Evolutionary conservation across 106 monocot genomes (phyloP), one percentile per base, ranked within the genome.

Genomic region (Dendrobium chrysotoxum): DNA sequence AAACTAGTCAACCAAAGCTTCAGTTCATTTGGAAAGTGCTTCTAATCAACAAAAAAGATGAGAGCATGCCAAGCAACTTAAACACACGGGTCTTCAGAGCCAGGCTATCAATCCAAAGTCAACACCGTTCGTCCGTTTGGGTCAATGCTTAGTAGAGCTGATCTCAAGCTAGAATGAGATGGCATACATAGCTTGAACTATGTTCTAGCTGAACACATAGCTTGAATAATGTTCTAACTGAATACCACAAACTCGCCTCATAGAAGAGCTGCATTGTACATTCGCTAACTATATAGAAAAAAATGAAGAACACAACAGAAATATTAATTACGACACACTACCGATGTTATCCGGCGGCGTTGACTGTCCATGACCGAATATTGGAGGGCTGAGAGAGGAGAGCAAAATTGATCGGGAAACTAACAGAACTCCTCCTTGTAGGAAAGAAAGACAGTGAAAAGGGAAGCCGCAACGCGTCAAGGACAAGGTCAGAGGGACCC

Each of bases 321-420:
- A 35, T 4, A 70, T 70, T 35, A 15, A 35, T 38, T 4, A 12
- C 28, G 35, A 70, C 28, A 15, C 31, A 10, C 28, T 70, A 70
- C 70, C 70, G 70, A 70, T 31, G 70, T 15, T 70, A 31, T 70
- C 30, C 70, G 11, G 35, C 70, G 70, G 35, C 70, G 70, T 31
- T 70, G 70, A 16, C 31, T 23, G 35, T 70, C 70, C 70, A 70
- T 70, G 28, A 11, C 28, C 28, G 25, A 70, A 31, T 35, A 35
- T 28, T 20, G 8, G 64, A 53, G 20, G 20, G 70, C 23, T 1
- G 35, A 8, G 10, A 9, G 68, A 4, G 70, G 35, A 70, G 4
- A 35, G 38, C 28, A 23, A 65, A 26, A 70, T 28, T 16, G 70
- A 70, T 35, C 70, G 35, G 21, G 70, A 70, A 15, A 4, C 70